These are phyloP conservation scores for Penicillium sp. DNA, from an alignment of 2,329 filamentous ascomycete species.

Conservation along the genomic window DNA sequence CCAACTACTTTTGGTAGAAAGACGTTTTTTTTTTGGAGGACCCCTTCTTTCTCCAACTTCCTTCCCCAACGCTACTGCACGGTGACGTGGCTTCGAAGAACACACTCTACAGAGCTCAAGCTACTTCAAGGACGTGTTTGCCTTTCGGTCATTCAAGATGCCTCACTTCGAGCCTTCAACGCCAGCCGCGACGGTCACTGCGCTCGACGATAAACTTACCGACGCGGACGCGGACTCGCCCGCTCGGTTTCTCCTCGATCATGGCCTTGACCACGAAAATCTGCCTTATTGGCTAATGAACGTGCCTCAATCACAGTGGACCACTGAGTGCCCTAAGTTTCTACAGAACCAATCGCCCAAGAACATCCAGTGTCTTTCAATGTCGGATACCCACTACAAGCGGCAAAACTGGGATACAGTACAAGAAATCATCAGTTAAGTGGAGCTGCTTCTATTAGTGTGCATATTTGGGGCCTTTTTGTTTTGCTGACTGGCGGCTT, in stretches of 20 bases:
- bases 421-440: conserved; percentile 57
- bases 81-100: not conserved
- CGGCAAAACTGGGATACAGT: conserved; percentile 70
- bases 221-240: conserved; percentile 15
- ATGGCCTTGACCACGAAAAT: conserved; percentile 11
- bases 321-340: conserved; percentile 69
- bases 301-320: conserved; percentile 62
- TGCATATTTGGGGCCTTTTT: not conserved
- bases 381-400: conserved; percentile 66
- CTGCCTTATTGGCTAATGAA: conserved; percentile 83
- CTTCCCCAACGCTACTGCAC: not conserved
- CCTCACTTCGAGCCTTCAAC: conserved; percentile 15
- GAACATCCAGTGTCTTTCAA: conserved; percentile 69
- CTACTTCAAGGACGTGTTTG: not conserved
- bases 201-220: conserved; percentile 23
- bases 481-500: conserved; percentile 1
- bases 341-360: conserved; percentile 65
- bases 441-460: conserved; percentile 9
- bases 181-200: conserved; percentile 24
- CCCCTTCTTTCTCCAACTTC: not conserved
- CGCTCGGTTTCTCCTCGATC: conserved; percentile 10
- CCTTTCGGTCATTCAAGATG: not conserved
- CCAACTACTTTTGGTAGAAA: not conserved
- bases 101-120: not conserved
- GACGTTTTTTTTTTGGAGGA: not conserved